Percentiles rank a stretch among this genome's conserved stretches.
Conservation (phyloP, 1,284 basidiomycete genomes). For the Naganishia sp. region DNA sequence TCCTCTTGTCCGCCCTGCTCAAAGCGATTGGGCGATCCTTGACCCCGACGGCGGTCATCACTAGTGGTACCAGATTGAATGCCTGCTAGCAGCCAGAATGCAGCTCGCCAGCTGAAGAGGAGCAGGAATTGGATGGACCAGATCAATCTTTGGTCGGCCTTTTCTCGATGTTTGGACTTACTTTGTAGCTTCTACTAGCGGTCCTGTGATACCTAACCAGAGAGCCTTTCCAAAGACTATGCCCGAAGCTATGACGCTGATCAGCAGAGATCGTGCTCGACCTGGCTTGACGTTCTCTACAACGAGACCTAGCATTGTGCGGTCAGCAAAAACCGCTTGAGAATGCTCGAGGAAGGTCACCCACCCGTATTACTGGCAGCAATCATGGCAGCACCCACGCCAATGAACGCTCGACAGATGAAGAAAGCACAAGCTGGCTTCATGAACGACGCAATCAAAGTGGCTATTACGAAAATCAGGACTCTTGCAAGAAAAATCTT, state of each 20-base stretch:
- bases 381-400: neutral
- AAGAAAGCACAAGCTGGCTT: neutral
- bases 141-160: neutral
- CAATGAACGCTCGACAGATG: neutral
- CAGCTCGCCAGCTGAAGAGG: slow-evolving; percentile 1
- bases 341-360: neutral
- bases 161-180: neutral
- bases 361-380: neutral
- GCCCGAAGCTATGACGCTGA: neutral
- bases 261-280: neutral
- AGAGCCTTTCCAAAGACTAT: slow-evolving; percentile 6
- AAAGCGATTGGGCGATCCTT: slow-evolving; percentile 1
- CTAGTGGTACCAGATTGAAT: neutral
- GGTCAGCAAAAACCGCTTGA: neutral
- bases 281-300: slow-evolving; percentile 6
- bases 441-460: slow-evolving; percentile 1
- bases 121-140: neutral
- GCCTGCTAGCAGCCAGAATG: slow-evolving; percentile 6
- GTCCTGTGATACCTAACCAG: neutral
- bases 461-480: neutral
- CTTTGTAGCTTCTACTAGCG: slow-evolving; percentile 8
- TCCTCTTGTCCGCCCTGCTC: neutral
- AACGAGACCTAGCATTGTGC: neutral
- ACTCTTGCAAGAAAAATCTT: neutral
- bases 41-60: neutral